A percentile compares a stretch with the other conserved stretches of the same genome.
Evolutionary conservation across 169 alveolate species (phyloP).

Genomic region (Eimeria necatrix): DNA sequence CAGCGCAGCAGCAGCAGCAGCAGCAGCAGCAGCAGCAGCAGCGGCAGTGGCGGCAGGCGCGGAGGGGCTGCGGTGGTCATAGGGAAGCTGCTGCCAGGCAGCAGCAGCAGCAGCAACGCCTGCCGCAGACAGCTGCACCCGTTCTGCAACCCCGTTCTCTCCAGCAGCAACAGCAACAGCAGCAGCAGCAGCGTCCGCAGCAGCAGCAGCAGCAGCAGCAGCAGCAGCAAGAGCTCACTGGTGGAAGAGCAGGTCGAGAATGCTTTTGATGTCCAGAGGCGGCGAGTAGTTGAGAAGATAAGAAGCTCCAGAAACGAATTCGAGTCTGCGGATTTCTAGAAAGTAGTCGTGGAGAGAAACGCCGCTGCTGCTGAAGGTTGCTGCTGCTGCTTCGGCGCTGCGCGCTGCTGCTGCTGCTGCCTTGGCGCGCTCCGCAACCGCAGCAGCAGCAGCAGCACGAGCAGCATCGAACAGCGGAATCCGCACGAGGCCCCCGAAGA

Average conservation of each 20-base stretch:
- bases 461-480: background rate
- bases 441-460: slow-evolving; percentile 44
- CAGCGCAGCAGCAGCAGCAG: slow-evolving; percentile 64
- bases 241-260: slow-evolving; percentile 68
- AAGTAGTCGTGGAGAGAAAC: slow-evolving; percentile 62
- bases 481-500: slow-evolving; percentile 1
- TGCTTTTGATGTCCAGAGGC: slow-evolving; percentile 17
- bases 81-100: background rate
- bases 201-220: slow-evolving; percentile 56
- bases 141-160: background rate
- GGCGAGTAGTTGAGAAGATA: slow-evolving; percentile 64
- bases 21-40: slow-evolving; percentile 38
- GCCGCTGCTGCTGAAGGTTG: slow-evolving; percentile 11
- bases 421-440: background rate
- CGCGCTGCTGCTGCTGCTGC: slow-evolving; percentile 68
- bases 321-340: slow-evolving; percentile 60
- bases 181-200: background rate
- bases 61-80: too few relatives aligned
- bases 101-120: background rate
- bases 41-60: background rate
- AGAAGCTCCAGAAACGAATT: slow-evolving; percentile 65
- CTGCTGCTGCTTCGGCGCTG: slow-evolving; percentile 40
- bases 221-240: slow-evolving; percentile 57
- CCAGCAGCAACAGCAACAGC: too few relatives aligned
- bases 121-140: background rate